Conservation (phyloP, 108 stramenopile genomes). For the Discostella stelligeroides region DNA sequence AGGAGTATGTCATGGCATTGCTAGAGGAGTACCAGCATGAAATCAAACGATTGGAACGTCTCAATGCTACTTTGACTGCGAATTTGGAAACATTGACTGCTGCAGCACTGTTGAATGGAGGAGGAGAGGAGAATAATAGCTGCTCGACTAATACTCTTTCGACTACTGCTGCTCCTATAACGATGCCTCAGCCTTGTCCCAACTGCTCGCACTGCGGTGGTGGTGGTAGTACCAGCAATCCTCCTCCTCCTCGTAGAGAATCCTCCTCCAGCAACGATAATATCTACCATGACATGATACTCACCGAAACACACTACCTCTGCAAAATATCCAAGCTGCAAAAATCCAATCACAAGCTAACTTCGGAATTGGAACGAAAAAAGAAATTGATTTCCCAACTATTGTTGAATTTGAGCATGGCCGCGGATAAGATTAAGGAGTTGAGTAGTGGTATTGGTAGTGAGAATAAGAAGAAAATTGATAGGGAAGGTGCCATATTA, state of each 20-base stretch:
- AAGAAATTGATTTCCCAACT: slow-evolving; percentile 35
- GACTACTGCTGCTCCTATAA: background rate
- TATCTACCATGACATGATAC: slow-evolving; percentile 13
- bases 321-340: slow-evolving; percentile 17
- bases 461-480: background rate
- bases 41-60: slow-evolving; percentile 26
- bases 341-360: slow-evolving; percentile 23
- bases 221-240: background rate
- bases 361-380: slow-evolving; percentile 8
- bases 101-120: slow-evolving; percentile 5
- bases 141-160: background rate
- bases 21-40: slow-evolving; percentile 26
- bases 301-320: slow-evolving; percentile 19
- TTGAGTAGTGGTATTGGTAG: slow-evolving; percentile 7
- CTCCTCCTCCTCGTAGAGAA: background rate
- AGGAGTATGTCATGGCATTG: slow-evolving; percentile 12
- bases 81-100: slow-evolving; percentile 30
- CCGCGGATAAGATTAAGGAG: slow-evolving; percentile 39
- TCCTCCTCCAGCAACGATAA: background rate
- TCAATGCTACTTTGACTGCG: slow-evolving; percentile 32
- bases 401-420: slow-evolving; percentile 27
- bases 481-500: background rate
- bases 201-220: background rate
- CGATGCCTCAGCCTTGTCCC: background rate
- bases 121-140: background rate